Conservation (phyloP, 1,284 basidiomycete genomes). For the Chalciporus sp. region DNA sequence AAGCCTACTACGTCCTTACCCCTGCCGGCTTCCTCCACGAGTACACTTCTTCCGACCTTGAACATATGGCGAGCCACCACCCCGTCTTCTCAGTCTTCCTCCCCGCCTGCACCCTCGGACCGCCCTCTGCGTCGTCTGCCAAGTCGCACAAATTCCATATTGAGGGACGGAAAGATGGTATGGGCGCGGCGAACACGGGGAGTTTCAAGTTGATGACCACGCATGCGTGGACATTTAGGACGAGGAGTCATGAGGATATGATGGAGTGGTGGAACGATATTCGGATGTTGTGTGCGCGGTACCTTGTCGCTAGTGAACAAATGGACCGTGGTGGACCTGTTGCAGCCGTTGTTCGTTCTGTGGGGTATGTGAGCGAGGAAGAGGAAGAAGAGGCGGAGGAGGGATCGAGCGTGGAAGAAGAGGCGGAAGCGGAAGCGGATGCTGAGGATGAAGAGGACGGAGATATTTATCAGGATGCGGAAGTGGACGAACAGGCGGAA, state of each 20-base stretch:
- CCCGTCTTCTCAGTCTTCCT: slow-evolving; percentile 93
- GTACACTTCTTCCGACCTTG: slow-evolving; percentile 81
- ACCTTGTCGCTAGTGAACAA: slow-evolving; percentile 92
- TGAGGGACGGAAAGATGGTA: slow-evolving; percentile 88
- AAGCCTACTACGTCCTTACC: slow-evolving; percentile 92
- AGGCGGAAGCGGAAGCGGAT: slow-evolving; percentile 58
- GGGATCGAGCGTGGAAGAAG: slow-evolving; percentile 75
- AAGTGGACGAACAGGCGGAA: slow-evolving; percentile 46
- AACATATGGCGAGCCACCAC: slow-evolving; percentile 53
- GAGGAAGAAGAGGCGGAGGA: slow-evolving; percentile 69
- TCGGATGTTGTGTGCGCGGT: slow-evolving; percentile 94
- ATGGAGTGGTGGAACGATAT: slow-evolving; percentile 99
- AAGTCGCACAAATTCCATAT: slow-evolving; percentile 97
- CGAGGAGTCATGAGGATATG: slow-evolving; percentile 93
- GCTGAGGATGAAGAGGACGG: slow-evolving; percentile 55
- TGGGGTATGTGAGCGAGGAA: slow-evolving; percentile 82
- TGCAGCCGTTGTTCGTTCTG: slow-evolving; percentile 88
- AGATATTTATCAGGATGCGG: slow-evolving; percentile 37
- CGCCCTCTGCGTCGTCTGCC: slow-evolving; percentile 75
- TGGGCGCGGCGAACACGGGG: slow-evolving; percentile 62
- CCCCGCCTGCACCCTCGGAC: slow-evolving; percentile 94
- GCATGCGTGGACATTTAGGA: slow-evolving; percentile 90
- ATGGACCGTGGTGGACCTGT: slow-evolving; percentile 94
- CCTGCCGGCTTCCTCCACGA: slow-evolving; percentile 96
- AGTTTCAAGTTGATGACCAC: slow-evolving; percentile 41